These are phyloP conservation scores for Teratosphaeriaceae sp. DNA, from an alignment of 2,329 filamentous ascomycete genomes.

Conservation along the genomic window DNA sequence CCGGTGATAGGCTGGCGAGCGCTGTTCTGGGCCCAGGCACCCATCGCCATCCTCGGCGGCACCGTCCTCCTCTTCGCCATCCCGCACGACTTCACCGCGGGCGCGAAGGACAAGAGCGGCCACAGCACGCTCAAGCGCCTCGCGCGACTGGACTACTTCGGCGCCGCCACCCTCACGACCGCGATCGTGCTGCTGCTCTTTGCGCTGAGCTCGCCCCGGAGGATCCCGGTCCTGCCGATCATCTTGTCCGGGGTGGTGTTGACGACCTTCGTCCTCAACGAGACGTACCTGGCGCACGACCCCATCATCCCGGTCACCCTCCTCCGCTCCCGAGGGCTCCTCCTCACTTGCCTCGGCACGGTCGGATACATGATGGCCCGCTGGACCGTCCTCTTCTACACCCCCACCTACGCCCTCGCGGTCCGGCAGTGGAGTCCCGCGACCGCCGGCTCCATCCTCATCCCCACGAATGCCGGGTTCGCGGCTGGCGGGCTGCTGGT, in stretches of 20 bases:
- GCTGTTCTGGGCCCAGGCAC: conserved; percentile 67
- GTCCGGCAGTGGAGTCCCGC: conserved; percentile 65
- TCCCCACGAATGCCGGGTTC: conserved; percentile 78
- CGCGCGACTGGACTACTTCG: conserved; percentile 65
- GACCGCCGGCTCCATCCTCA: conserved; percentile 65
- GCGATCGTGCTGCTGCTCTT: conserved; percentile 68
- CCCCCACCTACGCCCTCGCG: conserved; percentile 71
- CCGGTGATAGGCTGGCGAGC: conserved; percentile 63
- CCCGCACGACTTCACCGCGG: conserved; percentile 40
- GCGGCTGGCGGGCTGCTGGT: conserved; percentile 65
- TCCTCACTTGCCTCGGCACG: conserved; percentile 68
- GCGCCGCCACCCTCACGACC: conserved; percentile 56
- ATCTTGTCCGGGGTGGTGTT: conserved; percentile 54
- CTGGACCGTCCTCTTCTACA: conserved; percentile 75
- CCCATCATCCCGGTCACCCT: conserved; percentile 70
- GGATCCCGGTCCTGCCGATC: conserved; percentile 55
- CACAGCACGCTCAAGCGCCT: conserved; percentile 48
- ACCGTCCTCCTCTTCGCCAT: conserved; percentile 59
- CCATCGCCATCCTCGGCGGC: conserved; percentile 56
- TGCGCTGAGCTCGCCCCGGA: conserved; percentile 56
- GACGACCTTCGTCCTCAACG: conserved; percentile 52
- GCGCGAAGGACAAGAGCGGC: conserved; percentile 27
- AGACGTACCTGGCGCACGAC: conserved; percentile 56
- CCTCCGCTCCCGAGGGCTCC: conserved; percentile 61
- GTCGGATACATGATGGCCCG: conserved; percentile 74